Evolutionary conservation across 73 alveolate genomes (phyloP), one percentile per base, ranked within the genome.

Genomic region (Halteria grandinella): DNA sequence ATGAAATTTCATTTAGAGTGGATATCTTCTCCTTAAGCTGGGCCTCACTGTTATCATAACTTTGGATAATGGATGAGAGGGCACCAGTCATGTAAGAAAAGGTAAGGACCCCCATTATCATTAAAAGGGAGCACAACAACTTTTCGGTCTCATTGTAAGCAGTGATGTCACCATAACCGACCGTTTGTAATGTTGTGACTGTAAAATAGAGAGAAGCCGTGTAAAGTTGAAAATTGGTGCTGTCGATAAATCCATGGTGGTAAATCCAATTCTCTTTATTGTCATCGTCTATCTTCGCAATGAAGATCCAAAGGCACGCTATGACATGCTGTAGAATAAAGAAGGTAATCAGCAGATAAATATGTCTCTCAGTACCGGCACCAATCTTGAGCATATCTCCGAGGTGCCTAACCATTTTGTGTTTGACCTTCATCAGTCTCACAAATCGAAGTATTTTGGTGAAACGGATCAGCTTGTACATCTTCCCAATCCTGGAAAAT

Each of bases 401-500:
- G 41, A 51, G 33, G 40, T 51, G 23, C 27, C 23, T 51, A 6
- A 51, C 40, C 39, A 51, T 28, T 4, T 20, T 51, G 55, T 84
- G 66, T 15, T 49, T 71, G 0, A 71, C 41, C 51, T 80, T 62
- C 23, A 83, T 80, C 59, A 75, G 75, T 53, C 91, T 63, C 24
- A 91, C 77, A 50, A 82, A 52, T 47, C 76, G 63, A 62, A 89
- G 51, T 10, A 79, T 79, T 40, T 95, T 82, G 11, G 91, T 84
- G 14, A 91, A 44, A 54, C 78, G 88, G 15, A 94, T 63, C 27
- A 95, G 79, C 58, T 95, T 77, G 57, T 93, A 91, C 48, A 88
- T 53, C 70, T 79, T 87, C 14, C 93, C 95, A 4, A 91, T 53
- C 72, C 89, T 81, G n/a, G 93, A 75, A 12, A 87, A 75, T 62